A percentile compares a stretch with the other conserved stretches of the same genome.
phyloP scores from a whole-genome alignment of 2,329 filamentous ascomycete species.

The Fusarium euwallaceae region DNA sequence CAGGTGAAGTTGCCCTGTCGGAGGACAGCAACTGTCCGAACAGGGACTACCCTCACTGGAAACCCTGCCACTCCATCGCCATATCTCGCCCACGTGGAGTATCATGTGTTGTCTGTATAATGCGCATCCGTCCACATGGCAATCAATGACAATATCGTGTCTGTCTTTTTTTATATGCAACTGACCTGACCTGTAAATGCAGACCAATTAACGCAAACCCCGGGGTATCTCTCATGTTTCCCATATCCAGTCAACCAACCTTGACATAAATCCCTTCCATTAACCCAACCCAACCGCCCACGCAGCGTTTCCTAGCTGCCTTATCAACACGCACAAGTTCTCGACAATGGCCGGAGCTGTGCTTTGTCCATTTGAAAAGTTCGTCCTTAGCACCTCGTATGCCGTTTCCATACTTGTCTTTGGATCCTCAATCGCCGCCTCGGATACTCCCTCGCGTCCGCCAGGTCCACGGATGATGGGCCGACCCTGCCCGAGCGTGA shows the following conservation, averaged over 20 bases:
- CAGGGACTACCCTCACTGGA: background rate
- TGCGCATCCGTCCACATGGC: background rate
- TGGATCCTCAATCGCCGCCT: slow-evolving; percentile 66
- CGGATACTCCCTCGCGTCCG: slow-evolving; percentile 46
- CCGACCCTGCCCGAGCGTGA: slow-evolving; percentile 66
- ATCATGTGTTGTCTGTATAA: slow-evolving; percentile 6
- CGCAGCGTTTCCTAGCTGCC: slow-evolving; percentile 68
- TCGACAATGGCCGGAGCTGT: slow-evolving; percentile 73
- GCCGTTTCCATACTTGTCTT: slow-evolving; percentile 70
- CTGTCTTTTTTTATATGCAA: background rate
- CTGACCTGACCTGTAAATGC: background rate
- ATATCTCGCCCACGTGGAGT: slow-evolving; percentile 9
- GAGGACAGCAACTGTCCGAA: background rate
- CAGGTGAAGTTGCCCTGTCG: background rate
- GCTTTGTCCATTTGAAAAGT: slow-evolving; percentile 61
- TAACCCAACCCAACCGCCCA: slow-evolving; percentile 53
- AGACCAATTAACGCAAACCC: background rate
- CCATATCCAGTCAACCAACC: background rate
- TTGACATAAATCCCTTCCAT: background rate
- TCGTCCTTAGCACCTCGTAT: slow-evolving; percentile 67
- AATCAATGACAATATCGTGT: background rate
- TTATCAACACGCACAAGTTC: slow-evolving; percentile 74
- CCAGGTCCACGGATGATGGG: slow-evolving; percentile 61
- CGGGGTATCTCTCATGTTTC: background rate
- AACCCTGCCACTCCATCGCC: slow-evolving; percentile 10